Percentiles rank a stretch among this genome's conserved stretches.
Conservation (phyloP, 176 grass and related monocot species). For the Aegilops sharonensis region DNA sequence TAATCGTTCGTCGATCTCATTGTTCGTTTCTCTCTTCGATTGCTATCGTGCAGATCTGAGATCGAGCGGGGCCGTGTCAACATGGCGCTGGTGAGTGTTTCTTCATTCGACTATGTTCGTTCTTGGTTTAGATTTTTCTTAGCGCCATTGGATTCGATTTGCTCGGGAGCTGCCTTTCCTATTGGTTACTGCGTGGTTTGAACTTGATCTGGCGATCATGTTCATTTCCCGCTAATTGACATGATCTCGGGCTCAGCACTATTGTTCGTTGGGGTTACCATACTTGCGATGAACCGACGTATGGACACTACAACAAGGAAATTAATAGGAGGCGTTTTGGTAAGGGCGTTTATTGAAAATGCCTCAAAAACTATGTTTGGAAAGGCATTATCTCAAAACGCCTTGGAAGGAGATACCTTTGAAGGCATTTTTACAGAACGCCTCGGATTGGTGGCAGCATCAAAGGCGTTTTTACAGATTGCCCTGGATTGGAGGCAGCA, state of each 20-base stretch:
- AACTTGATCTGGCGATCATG: background rate
- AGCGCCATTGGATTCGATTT: background rate
- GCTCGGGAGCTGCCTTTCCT: background rate
- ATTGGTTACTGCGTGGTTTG: background rate
- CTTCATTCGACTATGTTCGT: background rate
- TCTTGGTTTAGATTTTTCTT: background rate
- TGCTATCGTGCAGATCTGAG: slow-evolving; percentile 15
- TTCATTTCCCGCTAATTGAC: background rate
- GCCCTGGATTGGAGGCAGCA: no score
- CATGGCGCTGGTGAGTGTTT: slow-evolving; percentile 38
- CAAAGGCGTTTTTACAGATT: no score
- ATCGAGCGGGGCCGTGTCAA: background rate
- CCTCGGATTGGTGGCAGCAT: no score
- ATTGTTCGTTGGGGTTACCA: background rate
- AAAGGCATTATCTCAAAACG: no score
- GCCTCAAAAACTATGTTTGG: no score
- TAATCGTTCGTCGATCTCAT: background rate
- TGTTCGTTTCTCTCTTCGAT: background rate
- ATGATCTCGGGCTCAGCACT: background rate
- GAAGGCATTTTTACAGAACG: no score
- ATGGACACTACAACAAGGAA: no score
- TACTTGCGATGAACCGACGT: background rate
- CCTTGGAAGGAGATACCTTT: no score
- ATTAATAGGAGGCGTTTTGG: no score
- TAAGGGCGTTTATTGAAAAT: no score